Evolutionary conservation across 352 stramenopile genomes (phyloP), one percentile per base, ranked within the genome.

Genomic region (Phytopythium oedochilum): DNA sequence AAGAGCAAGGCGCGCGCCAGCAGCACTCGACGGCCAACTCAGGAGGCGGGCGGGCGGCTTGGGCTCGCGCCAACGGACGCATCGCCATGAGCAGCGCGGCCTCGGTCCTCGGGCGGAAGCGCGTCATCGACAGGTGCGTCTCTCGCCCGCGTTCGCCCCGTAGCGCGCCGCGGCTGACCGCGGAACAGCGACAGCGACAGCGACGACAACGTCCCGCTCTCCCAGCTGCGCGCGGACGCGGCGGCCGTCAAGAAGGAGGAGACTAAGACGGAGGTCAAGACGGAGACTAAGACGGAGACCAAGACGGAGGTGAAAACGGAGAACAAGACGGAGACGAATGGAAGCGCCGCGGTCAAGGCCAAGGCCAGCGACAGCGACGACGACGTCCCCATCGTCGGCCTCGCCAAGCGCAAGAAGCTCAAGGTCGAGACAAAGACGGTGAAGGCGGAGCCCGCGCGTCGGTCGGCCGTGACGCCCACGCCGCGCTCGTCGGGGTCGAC

Each of bases 181-280:
- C 51, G 12, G 14, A 26, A 38, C 42, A 86, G 77, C 57, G 78
- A 84, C 51, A 89, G 77, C 48, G 79, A 90, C 57, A 91, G 82
- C 57, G 84, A 92, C 57, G 82, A 91, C 60, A 78, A 94, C 57
- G 54, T 92, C 2, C 84, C 84, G 52, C 68, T 94, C 38, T 83
- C 82, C n/a, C 71, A 83, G 45, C 55, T 94, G 42, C 74, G 79
- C 9, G 49, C 55, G 6, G 29, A 56, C n/a, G 26, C 49, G 22
- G 23, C 22, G n/a, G 23, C 23, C 9, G 29, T 60, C 39, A 68
- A 68, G 50, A 57, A 57, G 34, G 57, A 63, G 32, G 60, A 63
- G 32, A 49, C 54, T 28, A 63, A 50, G 31, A 38, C 57, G 22
- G 61, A 61, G 26, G 46, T 66, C 31, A 75, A 74, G 46, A 14